Conservation (phyloP, 306 rosid species). For the Pachyrhizus erosus region DNA sequence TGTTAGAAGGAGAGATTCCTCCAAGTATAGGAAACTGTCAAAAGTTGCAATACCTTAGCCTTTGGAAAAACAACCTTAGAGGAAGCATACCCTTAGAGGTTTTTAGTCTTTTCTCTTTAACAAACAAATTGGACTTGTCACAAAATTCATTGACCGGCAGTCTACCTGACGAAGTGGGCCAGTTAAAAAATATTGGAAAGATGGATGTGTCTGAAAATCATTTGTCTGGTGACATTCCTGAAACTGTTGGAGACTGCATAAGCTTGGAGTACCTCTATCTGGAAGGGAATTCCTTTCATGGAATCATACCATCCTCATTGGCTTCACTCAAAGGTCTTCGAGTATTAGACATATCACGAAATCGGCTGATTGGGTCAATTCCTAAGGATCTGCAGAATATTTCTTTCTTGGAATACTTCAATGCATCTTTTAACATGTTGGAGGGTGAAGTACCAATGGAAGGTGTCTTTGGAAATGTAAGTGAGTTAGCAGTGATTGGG, state of each 20-base stretch:
- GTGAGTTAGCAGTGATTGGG: constrained; percentile 12
- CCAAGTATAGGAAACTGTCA: constrained; percentile 27
- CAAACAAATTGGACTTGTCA: constrained; percentile 39
- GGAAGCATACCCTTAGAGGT: constrained; percentile 49
- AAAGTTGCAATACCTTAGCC: not conserved
- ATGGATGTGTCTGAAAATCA: constrained; percentile 41
- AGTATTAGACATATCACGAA: constrained; percentile 46
- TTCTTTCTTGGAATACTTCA: constrained; percentile 27
- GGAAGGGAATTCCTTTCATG: constrained; percentile 40
- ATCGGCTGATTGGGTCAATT: constrained; percentile 45
- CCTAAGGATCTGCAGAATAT: constrained; percentile 43
- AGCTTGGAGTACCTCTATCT: constrained; percentile 42
- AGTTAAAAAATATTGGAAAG: not conserved
- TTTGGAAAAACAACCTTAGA: constrained; percentile 33
- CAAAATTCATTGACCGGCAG: constrained; percentile 39
- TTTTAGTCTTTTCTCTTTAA: constrained; percentile 15
- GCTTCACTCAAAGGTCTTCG: constrained; percentile 42
- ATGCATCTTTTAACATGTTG: constrained; percentile 54
- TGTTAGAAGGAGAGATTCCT: constrained; percentile 47
- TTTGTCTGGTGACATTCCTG: constrained; percentile 47
- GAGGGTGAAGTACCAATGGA: constrained; percentile 53
- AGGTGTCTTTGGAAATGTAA: constrained; percentile 51
- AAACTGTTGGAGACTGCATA: constrained; percentile 39
- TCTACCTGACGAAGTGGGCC: constrained; percentile 40
- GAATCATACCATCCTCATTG: constrained; percentile 45